These are phyloP conservation scores for Suillus spraguei DNA, from an alignment of 768 basidiomycete species.

Conservation along the genomic window DNA sequence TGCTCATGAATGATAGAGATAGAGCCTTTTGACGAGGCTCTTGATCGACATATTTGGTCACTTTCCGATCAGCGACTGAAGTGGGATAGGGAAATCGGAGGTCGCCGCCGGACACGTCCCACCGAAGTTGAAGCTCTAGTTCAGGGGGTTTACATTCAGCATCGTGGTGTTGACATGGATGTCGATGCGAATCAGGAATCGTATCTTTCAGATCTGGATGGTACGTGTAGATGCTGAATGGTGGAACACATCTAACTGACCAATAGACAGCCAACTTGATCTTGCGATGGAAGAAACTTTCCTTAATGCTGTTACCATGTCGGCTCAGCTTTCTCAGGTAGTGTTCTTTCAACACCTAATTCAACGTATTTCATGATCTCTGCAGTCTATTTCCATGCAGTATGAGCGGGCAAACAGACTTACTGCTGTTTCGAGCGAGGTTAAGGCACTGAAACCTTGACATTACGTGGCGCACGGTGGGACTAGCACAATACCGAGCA, in stretches of 20 bases:
- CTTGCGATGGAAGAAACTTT: slow-evolving; percentile 28
- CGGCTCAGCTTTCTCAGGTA: slow-evolving; percentile 57
- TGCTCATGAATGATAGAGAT: slow-evolving; percentile 45
- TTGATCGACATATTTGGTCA: slow-evolving; percentile 83
- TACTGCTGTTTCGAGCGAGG: slow-evolving; percentile 47
- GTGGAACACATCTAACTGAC: slow-evolving; percentile 8
- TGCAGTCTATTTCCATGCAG: slow-evolving; percentile 50
- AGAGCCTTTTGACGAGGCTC: slow-evolving; percentile 84
- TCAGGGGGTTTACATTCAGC: slow-evolving; percentile 39
- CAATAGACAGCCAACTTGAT: slow-evolving; percentile 25
- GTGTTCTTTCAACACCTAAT: slow-evolving; percentile 9
- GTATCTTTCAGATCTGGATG: slow-evolving; percentile 15
- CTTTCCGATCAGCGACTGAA: slow-evolving; percentile 72
- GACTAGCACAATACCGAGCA: background rate
- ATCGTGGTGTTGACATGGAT: slow-evolving; percentile 33
- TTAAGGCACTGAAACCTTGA: slow-evolving; percentile 53
- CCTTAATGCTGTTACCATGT: slow-evolving; percentile 40
- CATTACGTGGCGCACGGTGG: too few species aligned
- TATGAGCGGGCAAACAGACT: slow-evolving; percentile 52
- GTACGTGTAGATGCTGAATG: slow-evolving; percentile 4
- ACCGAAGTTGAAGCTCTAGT: slow-evolving; percentile 48
- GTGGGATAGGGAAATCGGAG: slow-evolving; percentile 74
- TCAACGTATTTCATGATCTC: background rate
- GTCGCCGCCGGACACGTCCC: slow-evolving; percentile 66
- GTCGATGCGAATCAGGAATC: slow-evolving; percentile 16